A percentile compares a stretch with the other conserved stretches of the same genome.
These are phyloP conservation scores for Euphrasia confusa DNA, from an alignment of 257 asterid species.

Conservation along the genomic window DNA sequence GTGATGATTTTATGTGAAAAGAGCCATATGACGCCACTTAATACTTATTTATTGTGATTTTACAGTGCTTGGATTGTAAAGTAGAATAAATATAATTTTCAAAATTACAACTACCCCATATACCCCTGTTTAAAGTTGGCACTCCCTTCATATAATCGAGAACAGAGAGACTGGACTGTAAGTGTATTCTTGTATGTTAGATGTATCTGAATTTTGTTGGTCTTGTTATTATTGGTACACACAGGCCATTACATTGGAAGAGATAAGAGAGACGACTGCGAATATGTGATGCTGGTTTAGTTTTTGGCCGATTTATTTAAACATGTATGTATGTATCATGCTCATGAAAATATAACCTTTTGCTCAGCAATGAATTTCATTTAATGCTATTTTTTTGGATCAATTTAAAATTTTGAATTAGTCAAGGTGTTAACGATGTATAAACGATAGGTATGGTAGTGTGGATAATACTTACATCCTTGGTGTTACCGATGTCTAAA, in stretches of 20 bases:
- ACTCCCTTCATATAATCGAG: too few relatives aligned
- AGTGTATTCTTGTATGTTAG: neutral
- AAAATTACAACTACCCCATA: too few relatives aligned
- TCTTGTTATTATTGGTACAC: slow-evolving; percentile 11
- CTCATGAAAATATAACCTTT: neutral
- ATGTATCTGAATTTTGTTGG: neutral
- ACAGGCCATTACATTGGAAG: slow-evolving; percentile 61
- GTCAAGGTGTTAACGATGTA: neutral
- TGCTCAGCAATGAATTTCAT: slow-evolving; percentile 11
- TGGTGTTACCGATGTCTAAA: too few relatives aligned
- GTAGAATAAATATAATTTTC: too few relatives aligned
- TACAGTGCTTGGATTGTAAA: too few relatives aligned
- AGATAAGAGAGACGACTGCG: slow-evolving; percentile 72
- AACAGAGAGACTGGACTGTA: neutral
- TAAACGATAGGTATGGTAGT: too few relatives aligned
- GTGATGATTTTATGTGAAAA: too few relatives aligned
- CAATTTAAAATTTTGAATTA: neutral
- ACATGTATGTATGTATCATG: slow-evolving; percentile 13
- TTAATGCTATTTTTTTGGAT: neutral
- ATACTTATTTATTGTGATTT: too few relatives aligned
- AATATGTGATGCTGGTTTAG: slow-evolving; percentile 43
- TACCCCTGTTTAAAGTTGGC: too few relatives aligned
- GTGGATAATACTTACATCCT: too few relatives aligned
- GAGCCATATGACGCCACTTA: too few relatives aligned
- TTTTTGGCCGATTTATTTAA: slow-evolving; percentile 22